Conservation (phyloP, 2,329 filamentous ascomycete species). For the Alternaria postmessia region DNA sequence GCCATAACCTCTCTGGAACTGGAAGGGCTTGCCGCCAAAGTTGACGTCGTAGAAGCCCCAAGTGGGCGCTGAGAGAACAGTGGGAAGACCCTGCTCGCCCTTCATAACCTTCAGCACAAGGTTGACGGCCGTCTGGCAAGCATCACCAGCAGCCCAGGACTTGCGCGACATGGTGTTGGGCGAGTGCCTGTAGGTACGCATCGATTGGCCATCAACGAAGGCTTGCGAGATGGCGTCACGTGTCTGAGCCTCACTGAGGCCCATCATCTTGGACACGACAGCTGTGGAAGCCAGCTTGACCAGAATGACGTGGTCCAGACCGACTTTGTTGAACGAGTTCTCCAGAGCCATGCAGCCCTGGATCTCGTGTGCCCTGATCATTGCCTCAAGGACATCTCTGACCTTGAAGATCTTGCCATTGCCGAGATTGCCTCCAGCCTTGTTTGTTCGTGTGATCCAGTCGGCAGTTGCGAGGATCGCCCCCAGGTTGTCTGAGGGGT, state of each 20-base stretch:
- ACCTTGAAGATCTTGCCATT: slow-evolving; percentile 84
- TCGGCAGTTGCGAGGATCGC: slow-evolving; percentile 96
- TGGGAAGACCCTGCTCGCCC: slow-evolving; percentile 90
- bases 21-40: slow-evolving; percentile 89
- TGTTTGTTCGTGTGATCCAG: slow-evolving; percentile 95
- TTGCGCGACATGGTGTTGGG: slow-evolving; percentile 99
- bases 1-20: slow-evolving; percentile 95
- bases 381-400: slow-evolving; percentile 90
- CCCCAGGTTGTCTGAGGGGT: slow-evolving; percentile 97
- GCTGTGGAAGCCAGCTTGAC: slow-evolving; percentile 97
- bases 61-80: slow-evolving; percentile 87
- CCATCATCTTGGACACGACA: slow-evolving; percentile 94
- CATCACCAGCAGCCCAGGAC: slow-evolving; percentile 98
- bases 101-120: slow-evolving; percentile 88
- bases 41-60: slow-evolving; percentile 99
- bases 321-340: slow-evolving; percentile 99
- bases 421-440: slow-evolving; percentile 77
- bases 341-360: slow-evolving; percentile 96
- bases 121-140: slow-evolving; percentile 94
- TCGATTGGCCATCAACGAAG: slow-evolving; percentile 94
- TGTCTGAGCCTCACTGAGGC: slow-evolving; percentile 87
- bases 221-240: slow-evolving; percentile 96
- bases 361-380: slow-evolving; percentile 99
- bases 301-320: slow-evolving; percentile 94
- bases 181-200: slow-evolving; percentile 96